Evolutionary conservation across 495 filamentous ascomycete species (phyloP).

Genomic region (Aspergillus mulundensis): DNA sequence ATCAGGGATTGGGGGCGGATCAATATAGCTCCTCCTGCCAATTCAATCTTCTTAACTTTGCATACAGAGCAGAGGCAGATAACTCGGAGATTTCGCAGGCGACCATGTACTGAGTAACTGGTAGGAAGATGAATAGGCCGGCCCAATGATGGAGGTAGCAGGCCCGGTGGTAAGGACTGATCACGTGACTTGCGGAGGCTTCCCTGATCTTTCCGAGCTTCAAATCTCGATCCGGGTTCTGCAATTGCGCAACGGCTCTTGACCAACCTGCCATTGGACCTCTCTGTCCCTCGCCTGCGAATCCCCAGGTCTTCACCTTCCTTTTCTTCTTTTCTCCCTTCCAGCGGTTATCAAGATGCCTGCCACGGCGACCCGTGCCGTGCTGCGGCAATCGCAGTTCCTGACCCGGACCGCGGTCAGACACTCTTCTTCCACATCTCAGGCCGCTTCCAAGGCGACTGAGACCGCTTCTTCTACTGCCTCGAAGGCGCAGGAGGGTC

Average conservation of each 20-base stretch:
- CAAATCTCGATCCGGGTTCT: constrained; percentile 42
- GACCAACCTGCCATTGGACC: constrained; percentile 42
- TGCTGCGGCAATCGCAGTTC: constrained; percentile 59
- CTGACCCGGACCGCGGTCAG: constrained; percentile 53
- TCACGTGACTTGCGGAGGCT: constrained; percentile 24
- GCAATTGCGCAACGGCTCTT: constrained; percentile 39
- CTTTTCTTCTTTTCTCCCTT: constrained; percentile 25
- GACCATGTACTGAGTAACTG: no score
- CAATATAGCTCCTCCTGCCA: no score
- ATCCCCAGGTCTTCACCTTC: constrained; percentile 25
- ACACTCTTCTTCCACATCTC: constrained; percentile 62
- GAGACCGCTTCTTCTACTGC: constrained; percentile 59
- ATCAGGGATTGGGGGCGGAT: no score
- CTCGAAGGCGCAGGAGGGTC: constrained; percentile 78
- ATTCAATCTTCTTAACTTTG: no score
- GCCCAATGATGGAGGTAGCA: not conserved
- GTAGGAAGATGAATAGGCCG: no score
- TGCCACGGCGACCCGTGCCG: constrained; percentile 51
- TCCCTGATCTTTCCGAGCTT: constrained; percentile 46
- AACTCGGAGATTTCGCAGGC: no score
- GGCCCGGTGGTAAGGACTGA: not conserved
- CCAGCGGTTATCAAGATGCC: constrained; percentile 41
- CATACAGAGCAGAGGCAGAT: no score
- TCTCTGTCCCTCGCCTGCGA: constrained; percentile 31
- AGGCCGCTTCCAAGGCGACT: constrained; percentile 67